phyloP scores from a whole-genome alignment of 768 basidiomycete genomes.

The Trametopsis cervina region DNA sequence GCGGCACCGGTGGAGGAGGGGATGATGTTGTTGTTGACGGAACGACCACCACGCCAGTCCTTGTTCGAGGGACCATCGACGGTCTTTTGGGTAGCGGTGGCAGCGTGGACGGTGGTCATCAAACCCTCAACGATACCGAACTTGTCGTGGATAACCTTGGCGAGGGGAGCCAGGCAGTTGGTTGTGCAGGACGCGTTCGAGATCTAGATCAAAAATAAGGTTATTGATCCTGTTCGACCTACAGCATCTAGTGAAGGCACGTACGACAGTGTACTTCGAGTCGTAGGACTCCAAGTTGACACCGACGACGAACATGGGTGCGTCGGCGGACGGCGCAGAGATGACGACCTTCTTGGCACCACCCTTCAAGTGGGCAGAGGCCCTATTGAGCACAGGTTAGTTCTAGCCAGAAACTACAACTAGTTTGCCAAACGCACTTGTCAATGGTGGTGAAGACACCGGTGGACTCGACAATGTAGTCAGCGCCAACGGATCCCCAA shows the following conservation, averaged over 20 bases:
- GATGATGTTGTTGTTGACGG: constrained; percentile 97
- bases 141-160: constrained; percentile 97
- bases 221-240: constrained; percentile 5
- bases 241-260: constrained; percentile 23
- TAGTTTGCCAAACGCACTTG: constrained; percentile 41
- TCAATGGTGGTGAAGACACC: constrained; percentile 97
- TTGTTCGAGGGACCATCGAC: constrained; percentile 92
- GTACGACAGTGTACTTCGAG: constrained; percentile 76
- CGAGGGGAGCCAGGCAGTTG: constrained; percentile 98
- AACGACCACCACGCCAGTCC: constrained; percentile 97
- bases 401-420: constrained; percentile 2
- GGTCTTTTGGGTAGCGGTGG: constrained; percentile 93
- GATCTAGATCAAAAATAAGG: constrained; percentile 40
- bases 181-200: constrained; percentile 99
- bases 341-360: constrained; percentile 99
- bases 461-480: constrained; percentile 96
- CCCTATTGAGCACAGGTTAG: constrained; percentile 40
- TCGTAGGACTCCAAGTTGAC: constrained; percentile 95
- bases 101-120: constrained; percentile 98
- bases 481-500: constrained; percentile 77
- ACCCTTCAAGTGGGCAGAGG: constrained; percentile 89
- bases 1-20: constrained; percentile 98
- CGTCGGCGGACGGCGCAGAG: constrained; percentile 96
- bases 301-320: constrained; percentile 91
- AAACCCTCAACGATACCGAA: constrained; percentile 95